Percentiles rank a stretch among this genome's conserved stretches.
Evolutionary conservation across 768 basidiomycete genomes (phyloP).

Genomic region (Lyophyllum semitale): DNA sequence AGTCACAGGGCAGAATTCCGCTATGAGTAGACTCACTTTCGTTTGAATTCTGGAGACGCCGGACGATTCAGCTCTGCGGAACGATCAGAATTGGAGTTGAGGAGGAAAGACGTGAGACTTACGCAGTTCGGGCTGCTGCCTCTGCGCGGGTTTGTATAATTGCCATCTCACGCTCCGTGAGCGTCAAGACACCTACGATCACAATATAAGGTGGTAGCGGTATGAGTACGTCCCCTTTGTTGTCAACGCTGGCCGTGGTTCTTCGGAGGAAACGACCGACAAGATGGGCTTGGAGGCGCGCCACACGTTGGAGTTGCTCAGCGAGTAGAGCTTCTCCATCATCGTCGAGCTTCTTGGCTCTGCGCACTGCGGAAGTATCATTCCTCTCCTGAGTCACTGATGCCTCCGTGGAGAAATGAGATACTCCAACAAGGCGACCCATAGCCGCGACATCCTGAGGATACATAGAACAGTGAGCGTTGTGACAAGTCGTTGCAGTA

Average conservation of each 20-base stretch:
- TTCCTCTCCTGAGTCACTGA: conserved; percentile 23
- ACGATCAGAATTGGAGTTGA: not conserved
- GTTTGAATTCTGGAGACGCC: not conserved
- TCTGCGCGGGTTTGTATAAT: not conserved
- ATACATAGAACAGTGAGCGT: not conserved
- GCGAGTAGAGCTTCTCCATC: not conserved
- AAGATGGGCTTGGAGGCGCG: conserved; percentile 6
- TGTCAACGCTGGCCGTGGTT: conserved; percentile 2
- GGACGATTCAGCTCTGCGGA: not conserved
- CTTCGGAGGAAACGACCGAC: conserved; percentile 7
- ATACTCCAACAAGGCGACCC: conserved; percentile 26
- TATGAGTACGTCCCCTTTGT: not conserved
- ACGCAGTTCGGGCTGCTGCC: conserved; percentile 4
- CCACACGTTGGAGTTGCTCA: not conserved
- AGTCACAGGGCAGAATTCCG: not conserved
- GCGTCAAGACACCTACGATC: not conserved
- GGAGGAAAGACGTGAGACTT: not conserved
- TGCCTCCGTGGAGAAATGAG: conserved; percentile 21
- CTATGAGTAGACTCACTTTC: not conserved
- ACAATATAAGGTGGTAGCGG: conserved; percentile 5
- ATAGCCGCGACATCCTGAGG: conserved; percentile 27
- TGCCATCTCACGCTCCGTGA: not conserved
- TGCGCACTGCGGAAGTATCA: conserved; percentile 3
- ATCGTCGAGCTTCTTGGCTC: conserved; percentile 13
- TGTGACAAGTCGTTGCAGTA: not conserved